Evolutionary conservation across 2,329 filamentous ascomycete species (phyloP), one percentile per base, ranked within the genome.

Genomic region (Neophaeococcomyces mojaviensis): DNA sequence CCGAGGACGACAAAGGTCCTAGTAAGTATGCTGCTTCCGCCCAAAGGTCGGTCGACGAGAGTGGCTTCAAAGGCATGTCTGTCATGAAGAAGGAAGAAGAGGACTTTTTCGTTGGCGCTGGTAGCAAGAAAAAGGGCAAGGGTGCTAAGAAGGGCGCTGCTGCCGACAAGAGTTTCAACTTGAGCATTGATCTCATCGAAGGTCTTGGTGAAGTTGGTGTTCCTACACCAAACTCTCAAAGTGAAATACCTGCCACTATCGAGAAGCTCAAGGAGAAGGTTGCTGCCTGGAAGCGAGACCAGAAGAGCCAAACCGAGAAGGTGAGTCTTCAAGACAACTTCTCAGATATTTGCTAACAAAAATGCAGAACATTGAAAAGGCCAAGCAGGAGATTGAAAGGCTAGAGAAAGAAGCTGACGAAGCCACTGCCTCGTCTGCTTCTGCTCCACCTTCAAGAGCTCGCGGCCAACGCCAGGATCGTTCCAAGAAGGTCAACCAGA

Each of bases 231-330:
- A 88, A 90, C 77, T 86, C 81, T 67, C 80, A 88, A 61, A 76
- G 81, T 46, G 90, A 95, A 59, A 82, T 97, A 12, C 81, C 89
- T 20, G 73, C 73, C 49, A 79, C 85, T 12, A 72, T 87, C 38
- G 88, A 96, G 73, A 90, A 95, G 74, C 79, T 97, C 59, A 88
- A 90, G 70, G 86, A 81, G 62, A 97, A 97, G 79, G 76, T 97
- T 43, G 81, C 81, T 24, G 76, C 84, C 68, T 98, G 90, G 88
- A 95, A 94, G 76, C 73, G 78, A 43, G 86, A 95, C 69, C 92
- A 97, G 73, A 79, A 84, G 48, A 75, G 79, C 54, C 88, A 96
- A 76, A 98, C 92, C 16, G 79, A 92, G 65, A 84, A 87, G 72
- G 92, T 95, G 71, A 74, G 83, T 70, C 55, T 2, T 4, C 13